Evolutionary conservation across 371 early-diverging fungal genomes (phyloP), one percentile per base, ranked within the genome.

Genomic region (Rhizomucor miehei): DNA sequence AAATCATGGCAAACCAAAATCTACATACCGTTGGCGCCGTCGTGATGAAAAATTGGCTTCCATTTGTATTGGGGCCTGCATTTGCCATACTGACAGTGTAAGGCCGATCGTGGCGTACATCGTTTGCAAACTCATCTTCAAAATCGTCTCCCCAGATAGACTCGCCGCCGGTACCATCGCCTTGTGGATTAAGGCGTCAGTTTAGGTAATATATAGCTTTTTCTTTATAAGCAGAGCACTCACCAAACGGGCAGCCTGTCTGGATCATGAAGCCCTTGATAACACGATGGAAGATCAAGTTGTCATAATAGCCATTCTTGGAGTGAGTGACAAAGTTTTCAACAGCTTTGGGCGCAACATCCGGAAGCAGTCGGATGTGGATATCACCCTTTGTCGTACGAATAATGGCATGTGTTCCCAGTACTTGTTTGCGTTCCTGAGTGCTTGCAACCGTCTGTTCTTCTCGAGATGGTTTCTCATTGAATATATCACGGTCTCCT

Each of bases 81-180:
- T 99, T 99, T 8, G 99, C 99, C 99, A 99, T 99, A 55, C 92
- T 89, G 0, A 99, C 79, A 0, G 93, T 89, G 40, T 93, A 97
- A 0, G 95, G 90, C 9, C 89, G 82, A 66, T 94, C 91, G 62
- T 97, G 97, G 56, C 80, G 81, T 46, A 93, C 73, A 23, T 86
- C 86, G 23, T 78, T 69, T 17, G 81, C 80, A 57, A 97, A 89
- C 71, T 99, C 99, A 69, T 99, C 99, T 59, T 92, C 92, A 76
- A 99, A 99, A 52, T 92, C 89, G 23, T 84, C 69, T 24, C 95
- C 95, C 92, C 97, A 99, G 23, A 94, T 88, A 8, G 90, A 88
- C 25, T 90, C 91, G 17, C 99, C 98, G 44, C 99, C 99, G 1
- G 97, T 98, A 46, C 99, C 99, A 67, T 90, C 87, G 0, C 83